These are phyloP conservation scores for Neocallimastix lanati DNA, from an alignment of 192 early-diverging fungal genomes.

Conservation along the genomic window DNA sequence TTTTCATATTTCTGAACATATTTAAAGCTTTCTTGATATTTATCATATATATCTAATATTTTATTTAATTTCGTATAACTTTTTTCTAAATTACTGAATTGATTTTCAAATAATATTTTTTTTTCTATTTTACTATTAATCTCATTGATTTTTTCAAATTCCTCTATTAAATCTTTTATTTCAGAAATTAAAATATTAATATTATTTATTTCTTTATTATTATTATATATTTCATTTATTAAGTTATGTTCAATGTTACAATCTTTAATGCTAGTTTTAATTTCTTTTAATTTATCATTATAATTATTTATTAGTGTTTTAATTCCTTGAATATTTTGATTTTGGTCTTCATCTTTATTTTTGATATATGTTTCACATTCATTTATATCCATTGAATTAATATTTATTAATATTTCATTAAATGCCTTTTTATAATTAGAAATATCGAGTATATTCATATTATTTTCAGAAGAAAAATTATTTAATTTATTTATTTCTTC, in stretches of 20 bases:
- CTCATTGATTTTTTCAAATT: neutral
- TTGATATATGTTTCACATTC: neutral
- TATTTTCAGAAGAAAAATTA: neutral
- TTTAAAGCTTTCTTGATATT: neutral
- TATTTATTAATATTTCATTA: neutral
- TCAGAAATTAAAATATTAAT: neutral
- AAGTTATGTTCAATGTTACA: neutral
- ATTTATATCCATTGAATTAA: neutral
- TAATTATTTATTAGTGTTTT: neutral
- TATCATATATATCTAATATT: neutral
- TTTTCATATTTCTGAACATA: neutral
- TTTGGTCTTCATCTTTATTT: neutral
- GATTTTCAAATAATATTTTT: neutral
- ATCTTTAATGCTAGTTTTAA: neutral
- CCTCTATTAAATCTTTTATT: neutral
- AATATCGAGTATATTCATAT: neutral
- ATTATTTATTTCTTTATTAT: neutral
- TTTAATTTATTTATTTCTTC: neutral
- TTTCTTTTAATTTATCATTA: neutral
- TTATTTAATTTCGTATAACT: neutral
- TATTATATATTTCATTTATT: neutral
- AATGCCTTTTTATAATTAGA: neutral
- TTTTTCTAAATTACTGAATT: neutral
- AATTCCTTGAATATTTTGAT: neutral
- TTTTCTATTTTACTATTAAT: neutral